phyloP scores from a whole-genome alignment of 345 rosid genomes.

The Fremontodendron californicum region DNA sequence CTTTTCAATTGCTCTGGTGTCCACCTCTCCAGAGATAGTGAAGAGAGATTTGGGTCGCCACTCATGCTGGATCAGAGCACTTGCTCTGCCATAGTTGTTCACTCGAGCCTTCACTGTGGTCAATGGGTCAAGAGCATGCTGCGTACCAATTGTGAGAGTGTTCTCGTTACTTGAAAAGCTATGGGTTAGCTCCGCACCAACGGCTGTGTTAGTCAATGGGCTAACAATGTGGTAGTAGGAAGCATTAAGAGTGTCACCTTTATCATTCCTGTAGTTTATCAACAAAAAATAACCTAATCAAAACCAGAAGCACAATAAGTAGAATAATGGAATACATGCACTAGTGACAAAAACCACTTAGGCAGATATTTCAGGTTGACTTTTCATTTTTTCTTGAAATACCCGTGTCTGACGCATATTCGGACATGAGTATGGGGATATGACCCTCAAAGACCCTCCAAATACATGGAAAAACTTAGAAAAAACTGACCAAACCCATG shows the following conservation, averaged over 20 bases:
- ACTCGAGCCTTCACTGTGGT: conserved; percentile 83
- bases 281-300: background rate
- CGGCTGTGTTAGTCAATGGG: conserved; percentile 76
- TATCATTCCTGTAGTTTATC: conserved; percentile 58
- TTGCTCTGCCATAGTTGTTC: conserved; percentile 77
- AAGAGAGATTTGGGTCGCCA: conserved; percentile 91
- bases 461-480: too few relatives aligned
- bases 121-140: conserved; percentile 82
- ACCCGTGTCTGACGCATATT: too few relatives aligned
- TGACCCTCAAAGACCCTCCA: too few relatives aligned
- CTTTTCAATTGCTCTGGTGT: conserved; percentile 85
- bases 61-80: conserved; percentile 89
- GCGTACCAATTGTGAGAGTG: conserved; percentile 73
- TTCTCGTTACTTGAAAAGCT: conserved; percentile 77
- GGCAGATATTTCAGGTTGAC: background rate
- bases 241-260: conserved; percentile 65
- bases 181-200: conserved; percentile 91
- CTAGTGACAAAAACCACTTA: background rate
- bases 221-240: conserved; percentile 85
- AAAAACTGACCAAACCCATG: too few relatives aligned
- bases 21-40: conserved; percentile 91
- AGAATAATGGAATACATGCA: background rate
- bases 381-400: too few relatives aligned
- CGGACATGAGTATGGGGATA: too few relatives aligned
- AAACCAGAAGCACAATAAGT: background rate